Conservation (phyloP, 441 rosid genomes). For the Populus hybrid region DNA sequence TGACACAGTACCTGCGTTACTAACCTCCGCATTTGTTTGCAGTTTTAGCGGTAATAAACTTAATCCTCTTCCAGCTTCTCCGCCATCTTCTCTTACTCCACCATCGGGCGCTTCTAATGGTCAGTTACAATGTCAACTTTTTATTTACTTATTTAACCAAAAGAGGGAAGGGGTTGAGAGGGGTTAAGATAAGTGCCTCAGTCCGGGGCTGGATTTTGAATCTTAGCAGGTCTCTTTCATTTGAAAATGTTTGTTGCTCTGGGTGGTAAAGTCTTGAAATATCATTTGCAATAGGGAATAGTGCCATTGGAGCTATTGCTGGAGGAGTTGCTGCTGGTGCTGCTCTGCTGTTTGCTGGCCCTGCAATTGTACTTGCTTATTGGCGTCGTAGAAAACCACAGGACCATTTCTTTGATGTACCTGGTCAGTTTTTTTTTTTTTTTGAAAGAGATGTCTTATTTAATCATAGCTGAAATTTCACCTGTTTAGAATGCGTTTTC, state of each 20-base stretch:
- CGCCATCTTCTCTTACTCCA: constrained; percentile 64
- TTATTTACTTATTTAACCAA: not conserved
- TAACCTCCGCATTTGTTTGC: constrained; percentile 35
- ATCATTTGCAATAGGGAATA: constrained; percentile 42
- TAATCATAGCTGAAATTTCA: constrained; percentile 5
- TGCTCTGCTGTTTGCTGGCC: too few relatives aligned
- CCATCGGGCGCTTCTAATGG: constrained; percentile 44
- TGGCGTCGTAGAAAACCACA: too few relatives aligned
- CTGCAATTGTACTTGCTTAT: too few relatives aligned
- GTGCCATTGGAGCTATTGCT: too few relatives aligned
- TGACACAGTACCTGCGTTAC: constrained; percentile 13
- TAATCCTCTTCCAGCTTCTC: constrained; percentile 33
- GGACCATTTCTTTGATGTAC: too few relatives aligned
- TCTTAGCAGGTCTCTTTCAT: not conserved
- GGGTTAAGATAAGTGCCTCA: not conserved
- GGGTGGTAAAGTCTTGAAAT: constrained; percentile 3
- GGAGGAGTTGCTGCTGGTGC: too few relatives aligned
- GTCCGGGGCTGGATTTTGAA: not conserved
- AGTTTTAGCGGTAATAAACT: constrained; percentile 56
- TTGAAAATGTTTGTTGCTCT: not conserved
- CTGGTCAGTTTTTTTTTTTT: constrained; percentile 3
- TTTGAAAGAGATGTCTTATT: constrained; percentile 15
- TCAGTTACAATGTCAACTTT: constrained; percentile 17
- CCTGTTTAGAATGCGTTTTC: constrained; percentile 12
- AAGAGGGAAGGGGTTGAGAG: not conserved